phyloP scores from a whole-genome alignment of 306 rosid genomes.

The Inga oerstediana region DNA sequence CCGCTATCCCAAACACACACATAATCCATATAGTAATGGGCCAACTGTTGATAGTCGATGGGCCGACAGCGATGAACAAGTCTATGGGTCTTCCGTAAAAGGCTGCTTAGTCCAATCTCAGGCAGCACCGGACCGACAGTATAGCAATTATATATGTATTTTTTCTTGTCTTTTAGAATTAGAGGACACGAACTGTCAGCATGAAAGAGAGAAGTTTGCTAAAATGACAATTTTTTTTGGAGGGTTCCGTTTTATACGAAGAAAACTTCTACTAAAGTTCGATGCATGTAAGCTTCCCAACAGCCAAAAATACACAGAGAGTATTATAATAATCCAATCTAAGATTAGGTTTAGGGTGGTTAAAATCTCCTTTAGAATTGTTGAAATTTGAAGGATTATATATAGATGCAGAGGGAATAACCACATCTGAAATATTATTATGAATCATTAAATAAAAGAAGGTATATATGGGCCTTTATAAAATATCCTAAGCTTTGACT shows the following conservation, averaged over 20 bases:
- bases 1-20: too few relatives aligned
- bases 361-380: neutral
- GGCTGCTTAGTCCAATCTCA: neutral
- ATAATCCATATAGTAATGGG: neutral
- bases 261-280: neutral
- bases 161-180: constrained; percentile 20
- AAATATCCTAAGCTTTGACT: too few relatives aligned
- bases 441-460: too few relatives aligned
- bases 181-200: constrained; percentile 11
- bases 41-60: neutral
- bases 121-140: neutral
- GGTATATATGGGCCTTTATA: too few relatives aligned
- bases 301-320: neutral
- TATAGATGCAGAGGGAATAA: too few relatives aligned
- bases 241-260: neutral
- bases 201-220: constrained; percentile 8
- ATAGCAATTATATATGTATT: neutral
- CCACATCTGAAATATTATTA: too few relatives aligned
- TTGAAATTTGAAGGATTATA: too few relatives aligned
- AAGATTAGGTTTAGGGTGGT: neutral
- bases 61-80: neutral
- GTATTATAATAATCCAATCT: neutral
- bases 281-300: constrained; percentile 2
- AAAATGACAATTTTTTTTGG: neutral
- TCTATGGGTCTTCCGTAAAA: neutral